phyloP scores from a whole-genome alignment of 768 basidiomycete genomes.

The Boletus subcaerulescens region DNA sequence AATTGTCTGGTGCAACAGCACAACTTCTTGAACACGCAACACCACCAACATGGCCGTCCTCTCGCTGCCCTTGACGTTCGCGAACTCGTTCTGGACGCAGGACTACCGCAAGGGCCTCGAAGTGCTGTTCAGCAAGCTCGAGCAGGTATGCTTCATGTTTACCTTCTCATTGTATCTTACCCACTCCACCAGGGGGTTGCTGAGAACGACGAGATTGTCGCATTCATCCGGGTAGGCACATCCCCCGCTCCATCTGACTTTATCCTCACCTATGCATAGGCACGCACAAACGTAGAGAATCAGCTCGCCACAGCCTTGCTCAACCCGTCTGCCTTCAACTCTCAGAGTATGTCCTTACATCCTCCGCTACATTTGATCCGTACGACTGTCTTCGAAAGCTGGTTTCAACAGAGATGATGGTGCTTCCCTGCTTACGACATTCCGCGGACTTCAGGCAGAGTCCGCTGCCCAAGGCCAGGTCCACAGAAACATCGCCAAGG shows the following conservation, averaged over 20 bases:
- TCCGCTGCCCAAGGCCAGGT: constrained; percentile 68
- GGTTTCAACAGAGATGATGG: constrained; percentile 83
- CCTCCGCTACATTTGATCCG: constrained; percentile 1
- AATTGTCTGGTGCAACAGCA: no score
- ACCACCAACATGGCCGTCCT: constrained; percentile 69
- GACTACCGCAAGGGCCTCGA: constrained; percentile 85
- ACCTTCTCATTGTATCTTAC: constrained; percentile 6
- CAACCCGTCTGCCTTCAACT: constrained; percentile 46
- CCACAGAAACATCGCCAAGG: constrained; percentile 68
- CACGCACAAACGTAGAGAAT: constrained; percentile 68
- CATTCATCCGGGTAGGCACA: constrained; percentile 74
- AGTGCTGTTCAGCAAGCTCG: constrained; percentile 69
- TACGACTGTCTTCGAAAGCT: constrained; percentile 37
- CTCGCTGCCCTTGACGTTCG: constrained; percentile 84
- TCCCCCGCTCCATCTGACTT: background rate
- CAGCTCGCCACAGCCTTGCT: constrained; percentile 59
- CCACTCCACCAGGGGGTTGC: constrained; percentile 56
- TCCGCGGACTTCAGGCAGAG: constrained; percentile 77
- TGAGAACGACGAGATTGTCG: constrained; percentile 81
- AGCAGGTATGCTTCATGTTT: constrained; percentile 52
- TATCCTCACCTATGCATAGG: constrained; percentile 41
- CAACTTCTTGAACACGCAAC: constrained; percentile 12
- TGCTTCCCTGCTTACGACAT: constrained; percentile 75
- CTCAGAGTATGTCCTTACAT: constrained; percentile 40
- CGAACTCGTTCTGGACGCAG: constrained; percentile 93